Conservation (phyloP, 2,329 filamentous ascomycete genomes). For the Claviceps sp. region DNA sequence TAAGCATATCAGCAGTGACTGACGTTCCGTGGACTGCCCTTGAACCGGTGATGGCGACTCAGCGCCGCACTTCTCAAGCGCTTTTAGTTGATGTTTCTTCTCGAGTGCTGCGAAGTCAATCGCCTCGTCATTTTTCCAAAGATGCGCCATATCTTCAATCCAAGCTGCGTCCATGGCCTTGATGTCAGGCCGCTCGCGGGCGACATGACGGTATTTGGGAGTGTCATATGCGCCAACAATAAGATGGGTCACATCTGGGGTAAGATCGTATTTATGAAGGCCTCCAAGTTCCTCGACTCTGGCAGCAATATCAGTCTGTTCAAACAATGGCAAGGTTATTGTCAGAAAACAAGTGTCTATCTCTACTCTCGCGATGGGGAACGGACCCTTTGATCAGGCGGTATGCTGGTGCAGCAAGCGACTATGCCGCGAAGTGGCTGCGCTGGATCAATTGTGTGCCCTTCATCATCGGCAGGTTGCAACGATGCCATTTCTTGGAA, state of each 20-base stretch:
- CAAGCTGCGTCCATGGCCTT: constrained; percentile 70
- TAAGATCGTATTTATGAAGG: constrained; percentile 77
- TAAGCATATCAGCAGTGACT: constrained; percentile 37
- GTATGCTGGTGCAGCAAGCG: constrained; percentile 78
- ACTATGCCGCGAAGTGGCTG: constrained; percentile 58
- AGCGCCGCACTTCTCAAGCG: constrained; percentile 43
- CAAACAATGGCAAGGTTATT: not conserved
- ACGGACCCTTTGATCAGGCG: constrained; percentile 63
- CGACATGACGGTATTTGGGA: constrained; percentile 90
- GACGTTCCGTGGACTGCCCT: constrained; percentile 16
- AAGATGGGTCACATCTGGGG: constrained; percentile 90
- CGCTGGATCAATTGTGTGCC: constrained; percentile 37
- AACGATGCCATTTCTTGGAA: constrained; percentile 16
- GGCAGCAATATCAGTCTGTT: constrained; percentile 43
- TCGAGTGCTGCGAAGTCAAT: constrained; percentile 63
- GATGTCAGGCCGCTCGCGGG: constrained; percentile 75
- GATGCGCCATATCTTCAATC: constrained; percentile 64
- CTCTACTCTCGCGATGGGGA: not conserved
- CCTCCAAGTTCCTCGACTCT: constrained; percentile 74
- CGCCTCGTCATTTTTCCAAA: constrained; percentile 72
- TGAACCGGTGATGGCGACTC: constrained; percentile 17
- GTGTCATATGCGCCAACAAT: constrained; percentile 83
- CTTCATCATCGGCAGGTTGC: constrained; percentile 13
- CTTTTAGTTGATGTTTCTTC: constrained; percentile 46
- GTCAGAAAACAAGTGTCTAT: not conserved